phyloP scores from a whole-genome alignment of 2,329 filamentous ascomycete species.

The Aspergillus candidus region DNA sequence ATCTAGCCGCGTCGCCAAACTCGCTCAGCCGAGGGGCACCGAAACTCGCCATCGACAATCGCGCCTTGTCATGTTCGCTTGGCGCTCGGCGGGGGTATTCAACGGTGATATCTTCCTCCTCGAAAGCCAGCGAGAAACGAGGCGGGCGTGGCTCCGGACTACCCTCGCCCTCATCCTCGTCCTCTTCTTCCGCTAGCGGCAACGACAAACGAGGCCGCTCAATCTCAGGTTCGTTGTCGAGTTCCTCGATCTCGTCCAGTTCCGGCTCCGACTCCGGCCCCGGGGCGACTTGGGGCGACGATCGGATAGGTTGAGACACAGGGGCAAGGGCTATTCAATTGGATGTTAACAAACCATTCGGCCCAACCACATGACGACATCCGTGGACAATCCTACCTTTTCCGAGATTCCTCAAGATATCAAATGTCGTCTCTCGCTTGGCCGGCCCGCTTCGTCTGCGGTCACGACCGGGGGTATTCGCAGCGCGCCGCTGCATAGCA shows the following conservation, averaged over 20 bases:
- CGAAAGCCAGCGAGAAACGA: conserved; percentile 37
- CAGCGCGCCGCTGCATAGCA: conserved; percentile 49
- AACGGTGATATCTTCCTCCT: conserved; percentile 43
- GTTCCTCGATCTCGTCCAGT: conserved; percentile 39
- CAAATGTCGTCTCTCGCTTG: conserved; percentile 51
- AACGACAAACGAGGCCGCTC: conserved; percentile 38
- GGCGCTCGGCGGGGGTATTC: conserved; percentile 41
- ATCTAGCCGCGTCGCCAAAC: conserved; percentile 44
- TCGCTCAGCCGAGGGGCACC: conserved; percentile 43
- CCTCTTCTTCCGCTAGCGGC: conserved; percentile 43
- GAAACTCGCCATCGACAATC: conserved; percentile 40
- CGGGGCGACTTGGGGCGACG: conserved; percentile 39
- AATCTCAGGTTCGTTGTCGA: conserved; percentile 44
- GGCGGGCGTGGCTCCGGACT: conserved; percentile 34
- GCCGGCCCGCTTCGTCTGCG: conserved; percentile 45
- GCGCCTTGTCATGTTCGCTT: conserved; percentile 31
- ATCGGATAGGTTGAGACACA: conserved; percentile 40
- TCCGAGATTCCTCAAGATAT: conserved; percentile 48
- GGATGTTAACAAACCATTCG: conserved; percentile 1
- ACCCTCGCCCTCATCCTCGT: conserved; percentile 38
- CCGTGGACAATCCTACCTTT: conserved; percentile 33
- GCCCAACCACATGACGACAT: neutral
- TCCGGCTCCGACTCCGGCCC: conserved; percentile 14
- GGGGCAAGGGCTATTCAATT: conserved; percentile 43
- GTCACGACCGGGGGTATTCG: conserved; percentile 46